Evolutionary conservation across 202 grass and related monocot species (phyloP), one percentile per base, ranked within the genome.

Genomic region (Setaria viridis): DNA sequence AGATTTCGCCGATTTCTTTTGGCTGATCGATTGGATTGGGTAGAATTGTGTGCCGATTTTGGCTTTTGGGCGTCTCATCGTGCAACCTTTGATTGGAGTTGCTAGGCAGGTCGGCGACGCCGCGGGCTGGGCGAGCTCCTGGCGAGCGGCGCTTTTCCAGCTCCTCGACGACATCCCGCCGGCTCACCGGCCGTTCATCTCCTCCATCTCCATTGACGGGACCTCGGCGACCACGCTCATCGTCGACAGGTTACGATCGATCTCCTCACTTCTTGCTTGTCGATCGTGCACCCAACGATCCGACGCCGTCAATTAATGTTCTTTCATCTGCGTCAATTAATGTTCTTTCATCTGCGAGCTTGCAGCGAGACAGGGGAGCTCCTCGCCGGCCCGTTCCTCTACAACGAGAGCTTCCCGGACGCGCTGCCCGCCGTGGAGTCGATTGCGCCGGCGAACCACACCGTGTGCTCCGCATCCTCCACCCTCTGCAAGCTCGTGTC

Each of bases 401-500:
- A 94, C 86, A 92, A 97, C 70, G 92, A 97, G 78, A 90, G 89
- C 85, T 92, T 92, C 51, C 78, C 81, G 1, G 85, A 92, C 9
- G 94, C 94, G 25, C 87, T 97, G 39, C 92, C 92, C 0, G 56
- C 80, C 46, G 88, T 97, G 45, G 19, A 50, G 13, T 83, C 94
- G 12, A 92, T 97, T 1, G 92, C 90, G n/a, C 94, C 92, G 0
- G 78, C 67, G 21, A 97, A 97, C 33, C 92, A 94, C 55, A 94
- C 92, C 0, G 92, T 97, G 6, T 94, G 94, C 39, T 87, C 94
- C 16, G 86, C 70, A 43, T 84, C 90, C 32, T 97, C 94, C 76
- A 97, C 94, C 34, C 78, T 97, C 21, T 97, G 94, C 66, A 94
- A 97, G 79, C 86, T 97, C 15, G 94, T 97, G 11, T 94, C 90